These are phyloP conservation scores for Venustampulla echinocandica DNA, from an alignment of 495 filamentous ascomycete genomes.

Conservation along the genomic window DNA sequence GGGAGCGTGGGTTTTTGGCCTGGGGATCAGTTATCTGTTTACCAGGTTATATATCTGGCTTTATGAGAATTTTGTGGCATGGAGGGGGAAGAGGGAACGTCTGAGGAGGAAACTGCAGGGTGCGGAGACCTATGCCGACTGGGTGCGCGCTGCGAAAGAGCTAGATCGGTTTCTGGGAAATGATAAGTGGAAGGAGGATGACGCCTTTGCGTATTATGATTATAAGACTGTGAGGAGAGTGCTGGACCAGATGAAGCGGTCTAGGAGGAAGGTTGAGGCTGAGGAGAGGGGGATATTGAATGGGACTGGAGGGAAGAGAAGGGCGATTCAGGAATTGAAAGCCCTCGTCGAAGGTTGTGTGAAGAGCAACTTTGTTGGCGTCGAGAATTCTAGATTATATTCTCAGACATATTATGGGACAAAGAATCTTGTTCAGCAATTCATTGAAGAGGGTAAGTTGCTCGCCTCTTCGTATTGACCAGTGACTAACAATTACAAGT, in stretches of 20 bases:
- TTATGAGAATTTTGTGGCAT: constrained; percentile 72
- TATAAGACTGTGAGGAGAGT: constrained; percentile 69
- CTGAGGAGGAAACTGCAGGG: constrained; percentile 61
- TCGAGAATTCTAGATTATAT: constrained; percentile 91
- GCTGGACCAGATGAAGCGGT: constrained; percentile 58
- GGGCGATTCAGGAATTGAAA: constrained; percentile 61
- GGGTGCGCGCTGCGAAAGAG: constrained; percentile 66
- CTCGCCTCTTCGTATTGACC: neutral
- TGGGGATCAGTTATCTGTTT: constrained; percentile 60
- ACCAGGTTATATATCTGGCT: constrained; percentile 83
- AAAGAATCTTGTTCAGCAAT: constrained; percentile 83
- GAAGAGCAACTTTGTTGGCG: constrained; percentile 92
- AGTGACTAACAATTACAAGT: constrained; percentile 26
- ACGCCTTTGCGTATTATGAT: constrained; percentile 95
- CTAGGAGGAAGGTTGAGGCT: constrained; percentile 47
- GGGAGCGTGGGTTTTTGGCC: constrained; percentile 65
- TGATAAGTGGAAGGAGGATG: constrained; percentile 73
- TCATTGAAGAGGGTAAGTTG: constrained; percentile 65
- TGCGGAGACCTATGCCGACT: constrained; percentile 68
- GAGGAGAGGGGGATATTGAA: constrained; percentile 25
- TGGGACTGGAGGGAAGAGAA: constrained; percentile 14
- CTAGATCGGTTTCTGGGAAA: constrained; percentile 79
- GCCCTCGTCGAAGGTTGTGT: constrained; percentile 78
- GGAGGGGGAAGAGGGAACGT: constrained; percentile 62
- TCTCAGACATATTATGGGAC: constrained; percentile 95